Conservation (phyloP, 768 basidiomycete species). For the Boletus subparvulus region DNA sequence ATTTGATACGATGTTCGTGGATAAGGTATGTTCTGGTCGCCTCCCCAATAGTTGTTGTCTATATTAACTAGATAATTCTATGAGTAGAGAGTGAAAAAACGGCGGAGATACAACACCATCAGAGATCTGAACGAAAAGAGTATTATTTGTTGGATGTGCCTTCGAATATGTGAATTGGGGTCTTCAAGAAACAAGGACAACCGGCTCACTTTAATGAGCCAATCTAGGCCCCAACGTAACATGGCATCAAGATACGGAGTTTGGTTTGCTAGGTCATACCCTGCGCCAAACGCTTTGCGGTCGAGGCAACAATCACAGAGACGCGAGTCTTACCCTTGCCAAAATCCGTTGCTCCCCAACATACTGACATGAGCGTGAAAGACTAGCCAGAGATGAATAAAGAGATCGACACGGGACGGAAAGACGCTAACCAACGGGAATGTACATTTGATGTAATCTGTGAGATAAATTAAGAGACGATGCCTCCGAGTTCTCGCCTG, state of each 20-base stretch:
- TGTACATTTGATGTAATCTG: conserved; percentile 87
- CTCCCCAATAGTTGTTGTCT: conserved; percentile 88
- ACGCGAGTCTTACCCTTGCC: conserved; percentile 56
- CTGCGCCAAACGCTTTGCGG: conserved; percentile 33
- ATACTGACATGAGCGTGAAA: conserved; percentile 81
- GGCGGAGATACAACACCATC: conserved; percentile 41
- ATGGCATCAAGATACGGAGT: conserved; percentile 90
- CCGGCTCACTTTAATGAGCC: conserved; percentile 78
- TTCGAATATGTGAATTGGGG: conserved; percentile 28
- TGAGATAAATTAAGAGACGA: neutral
- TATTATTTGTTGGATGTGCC: conserved; percentile 76
- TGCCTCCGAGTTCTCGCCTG: neutral
- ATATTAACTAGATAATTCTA: conserved; percentile 42
- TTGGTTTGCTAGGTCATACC: conserved; percentile 84
- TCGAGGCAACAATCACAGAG: neutral
- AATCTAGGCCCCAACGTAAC: conserved; percentile 88
- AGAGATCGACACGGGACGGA: neutral
- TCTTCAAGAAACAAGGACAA: neutral
- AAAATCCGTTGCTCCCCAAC: conserved; percentile 87
- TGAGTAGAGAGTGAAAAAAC: conserved; percentile 1
- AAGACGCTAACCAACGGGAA: conserved; percentile 66
- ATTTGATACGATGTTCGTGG: conserved; percentile 78
- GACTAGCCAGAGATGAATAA: conserved; percentile 42
- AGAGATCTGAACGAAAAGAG: conserved; percentile 77
- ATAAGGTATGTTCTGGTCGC: conserved; percentile 72